These are phyloP conservation scores for Paraglomus occultum DNA, from an alignment of 192 early-diverging fungal genomes.

Conservation along the genomic window DNA sequence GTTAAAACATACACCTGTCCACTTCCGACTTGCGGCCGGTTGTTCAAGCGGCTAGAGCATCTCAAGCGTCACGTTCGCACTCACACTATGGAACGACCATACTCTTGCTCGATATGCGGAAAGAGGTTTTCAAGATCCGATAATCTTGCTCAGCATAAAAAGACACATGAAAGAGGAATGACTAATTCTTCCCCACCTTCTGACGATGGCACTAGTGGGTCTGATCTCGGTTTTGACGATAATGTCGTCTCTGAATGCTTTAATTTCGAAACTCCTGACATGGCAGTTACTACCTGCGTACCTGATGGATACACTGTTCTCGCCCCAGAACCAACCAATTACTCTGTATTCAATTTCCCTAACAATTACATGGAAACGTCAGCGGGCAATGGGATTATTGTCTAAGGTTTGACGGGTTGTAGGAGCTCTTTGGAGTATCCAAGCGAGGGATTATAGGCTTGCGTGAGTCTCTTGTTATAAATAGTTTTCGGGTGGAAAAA, in stretches of 20 bases:
- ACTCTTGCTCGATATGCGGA: conserved; percentile 50
- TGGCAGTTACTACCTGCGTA: conserved; percentile 1
- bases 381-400: conserved; percentile 23
- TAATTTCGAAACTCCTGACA: conserved; percentile 9
- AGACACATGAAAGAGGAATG: conserved; percentile 46
- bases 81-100: conserved; percentile 59
- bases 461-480: conserved; percentile 18
- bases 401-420: background rate
- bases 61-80: conserved; percentile 58
- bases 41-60: conserved; percentile 60
- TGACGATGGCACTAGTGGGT: conserved; percentile 19
- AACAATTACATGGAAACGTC: background rate
- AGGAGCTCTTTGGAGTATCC: background rate
- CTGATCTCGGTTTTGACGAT: conserved; percentile 27
- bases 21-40: conserved; percentile 46
- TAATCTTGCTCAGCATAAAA: conserved; percentile 58
- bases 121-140: conserved; percentile 59
- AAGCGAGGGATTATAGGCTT: background rate
- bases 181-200: conserved; percentile 27
- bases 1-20: conserved; percentile 51
- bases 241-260: conserved; percentile 21
- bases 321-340: background rate
- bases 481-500: conserved; percentile 28
- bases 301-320: conserved; percentile 24
- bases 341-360: background rate